Evolutionary conservation across 1,284 basidiomycete genomes (phyloP), one percentile per base, ranked within the genome.

Genomic region (Athelia sp.): DNA sequence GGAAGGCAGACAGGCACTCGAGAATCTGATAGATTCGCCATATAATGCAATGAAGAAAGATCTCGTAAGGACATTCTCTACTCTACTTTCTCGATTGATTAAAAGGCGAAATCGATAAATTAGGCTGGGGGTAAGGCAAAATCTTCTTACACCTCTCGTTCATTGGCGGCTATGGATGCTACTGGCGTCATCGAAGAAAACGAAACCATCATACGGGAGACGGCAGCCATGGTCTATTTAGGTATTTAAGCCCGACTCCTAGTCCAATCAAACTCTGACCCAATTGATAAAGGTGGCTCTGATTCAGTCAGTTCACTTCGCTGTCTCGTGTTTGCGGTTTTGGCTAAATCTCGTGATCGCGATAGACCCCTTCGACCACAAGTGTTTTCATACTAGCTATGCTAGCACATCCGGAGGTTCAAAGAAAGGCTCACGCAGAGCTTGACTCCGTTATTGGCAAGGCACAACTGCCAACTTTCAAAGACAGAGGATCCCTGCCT

Each of bases 341-440:
- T 15, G n/a, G 31, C 29, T 17, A 6, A 14, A n/a, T n/a, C n/a
- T n/a, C n/a, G n/a, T n/a, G n/a, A n/a, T n/a, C n/a, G n/a, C n/a
- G 13, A 32, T n/a, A 61, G 58, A 61, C 57, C 14, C 52, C 56
- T 11, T 56, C 56, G 10, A 58, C 55, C 9, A 21, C 58, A 19
- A 54, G 47, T 1, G 56, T 56, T 2, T 68, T 71, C 56, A 60
- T 73, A 42, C 62, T 70, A 17, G 66, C 65, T 1, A 69, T 72
- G 67, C 56, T 65, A 22, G 55, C 67, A 26, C 54, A 63, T 50
- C 69, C 69, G 18, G 51, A 60, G 24, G 58, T 69, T 21, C 65
- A 69, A 45, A 47, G 48, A 14, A 61, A 60, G 3, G 70, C 69
- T 2, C 70, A 72, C 45, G 56, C 50, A 18, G 71, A 74, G 52